Conservation (phyloP, 768 basidiomycete species). For the Clitopilus passeckerianus region DNA sequence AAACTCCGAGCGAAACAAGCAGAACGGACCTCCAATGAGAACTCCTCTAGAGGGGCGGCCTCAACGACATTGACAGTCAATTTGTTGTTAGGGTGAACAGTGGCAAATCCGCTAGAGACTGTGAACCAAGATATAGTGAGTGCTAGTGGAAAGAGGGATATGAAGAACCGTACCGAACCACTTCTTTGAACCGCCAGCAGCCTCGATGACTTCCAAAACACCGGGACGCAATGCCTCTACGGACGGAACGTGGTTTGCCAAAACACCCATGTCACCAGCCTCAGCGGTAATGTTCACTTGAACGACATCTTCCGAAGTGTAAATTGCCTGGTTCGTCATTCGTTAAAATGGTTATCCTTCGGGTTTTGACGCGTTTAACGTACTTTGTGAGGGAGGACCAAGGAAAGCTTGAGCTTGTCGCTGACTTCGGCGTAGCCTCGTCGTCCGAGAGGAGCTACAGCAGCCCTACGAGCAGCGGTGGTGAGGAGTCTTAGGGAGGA, state of each 20-base stretch:
- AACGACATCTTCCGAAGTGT: constrained; percentile 84
- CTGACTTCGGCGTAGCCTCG: constrained; percentile 91
- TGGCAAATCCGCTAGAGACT: constrained; percentile 95
- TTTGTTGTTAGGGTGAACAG: constrained; percentile 95
- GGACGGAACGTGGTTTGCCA: constrained; percentile 98
- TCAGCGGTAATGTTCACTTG: constrained; percentile 95
- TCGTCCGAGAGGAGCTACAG: constrained; percentile 45
- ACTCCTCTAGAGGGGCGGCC: constrained; percentile 86
- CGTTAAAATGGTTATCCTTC: not conserved
- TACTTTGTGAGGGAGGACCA: constrained; percentile 95
- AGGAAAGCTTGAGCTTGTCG: constrained; percentile 88
- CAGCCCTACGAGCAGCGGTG: constrained; percentile 57
- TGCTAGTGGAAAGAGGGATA: no score
- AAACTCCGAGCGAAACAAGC: not conserved
- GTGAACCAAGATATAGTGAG: not conserved
- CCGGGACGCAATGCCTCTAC: constrained; percentile 94
- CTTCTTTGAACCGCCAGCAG: constrained; percentile 75
- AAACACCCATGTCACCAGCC: constrained; percentile 98
- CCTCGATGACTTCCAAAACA: constrained; percentile 91
- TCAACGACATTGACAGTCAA: constrained; percentile 97
- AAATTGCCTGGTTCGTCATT: constrained; percentile 64
- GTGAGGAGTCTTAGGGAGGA: constrained; percentile 71
- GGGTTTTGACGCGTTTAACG: constrained; percentile 10
- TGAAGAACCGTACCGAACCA: constrained; percentile 79
- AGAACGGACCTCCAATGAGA: constrained; percentile 77